Evolutionary conservation across 768 basidiomycete genomes (phyloP), one percentile per base, ranked within the genome.

Genomic region (Lepiota brunneoincarnata): DNA sequence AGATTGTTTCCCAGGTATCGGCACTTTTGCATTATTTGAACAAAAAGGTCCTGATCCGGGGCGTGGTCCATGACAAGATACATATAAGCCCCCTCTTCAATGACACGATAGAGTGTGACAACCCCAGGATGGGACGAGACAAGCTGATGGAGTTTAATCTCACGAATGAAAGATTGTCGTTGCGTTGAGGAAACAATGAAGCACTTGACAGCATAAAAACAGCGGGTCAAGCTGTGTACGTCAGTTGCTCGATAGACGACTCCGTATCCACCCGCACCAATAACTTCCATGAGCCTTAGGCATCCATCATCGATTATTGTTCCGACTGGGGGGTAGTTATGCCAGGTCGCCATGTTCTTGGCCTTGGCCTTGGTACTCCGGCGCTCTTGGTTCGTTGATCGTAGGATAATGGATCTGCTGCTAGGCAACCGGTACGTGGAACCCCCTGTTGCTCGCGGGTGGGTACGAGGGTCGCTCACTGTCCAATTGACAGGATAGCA

Each of bases 11-110:
- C 93, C 44, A 93, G 78, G 70, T 94, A 96, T 57, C 86, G 80
- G 46, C 84, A 80, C 56, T 82, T 73, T 58, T 86, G 80, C 26
- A 90, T 73, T 64, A 98, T 97, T 74, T 95, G 92, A 28, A 88
- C 83, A 72, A 97, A 96, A 54, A 98, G 79, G 71, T 98, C 95
- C 41, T 92, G 91, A 64, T 92, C 88, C 48, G 86, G 78, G 54
- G 91, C 93, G 71, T 86, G 96, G 67, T 98, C 92, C 87, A 98
- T 90, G 65, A 98, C 80, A 67, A 98, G 86, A 72, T 87, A 97
- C 54, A 91, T 88, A 73, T 82, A 84, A 60, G 80, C 78, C 55
- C 78, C 77, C 62, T 93, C 91, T 67, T 95, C 90, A 60, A 97
- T 77, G 56, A 94, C 86, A 60, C 90, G 87, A 71, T 93, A 88